Base-by-base conservation (phyloP, 805 yeast genomes). In the Monosporozyma aerobia region DNA sequence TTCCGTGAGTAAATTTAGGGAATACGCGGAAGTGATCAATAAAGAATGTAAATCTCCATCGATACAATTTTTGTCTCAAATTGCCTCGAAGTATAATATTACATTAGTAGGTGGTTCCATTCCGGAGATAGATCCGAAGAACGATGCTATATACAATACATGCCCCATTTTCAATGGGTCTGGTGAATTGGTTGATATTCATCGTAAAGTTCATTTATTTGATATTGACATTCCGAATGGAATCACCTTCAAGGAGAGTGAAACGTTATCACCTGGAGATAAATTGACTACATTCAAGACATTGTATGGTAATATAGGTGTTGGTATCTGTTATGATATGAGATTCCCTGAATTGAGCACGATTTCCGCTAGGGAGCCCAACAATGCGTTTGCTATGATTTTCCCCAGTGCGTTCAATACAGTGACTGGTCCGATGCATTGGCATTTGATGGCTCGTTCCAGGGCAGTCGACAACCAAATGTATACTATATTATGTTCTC, bases 211-310 rank as follows among this genome's bases (percentile, higher is more conserved):
- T 2, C 99, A 92, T 65, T 69, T 92, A 56, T 92, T 92, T 63
- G 98, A 92, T 65, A 87, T 92, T 53, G 94, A 89, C 58, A 89
- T 92, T 51, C 97, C 97, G 1, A 84, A 85, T 47, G 90, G 92
- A 50, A 90, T 94, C 65, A 80, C 90, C 11, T 92, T 92, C 74
- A 81, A 85, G 65, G 99, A 92, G 67, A 82, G 88, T 47, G 75
- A 75, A 29, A 79, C 87, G 2, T 74, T 94, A 55, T 77, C 85
- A 9, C 88, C 89, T 10, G 98, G 97, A 25, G 74, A 78, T 59
- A 83, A 84, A 63, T 85, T 95, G 43, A 89, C 99, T 0, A 85
- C 89, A 6, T 49, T 69, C 5, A 55, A 56, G 30, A 58, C 64
- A 6, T 56, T 58, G 9, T 56, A 50, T 22, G 63, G 65, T 44